Conservation (phyloP, 768 basidiomycete genomes). For the Naematelia aurantialba region DNA sequence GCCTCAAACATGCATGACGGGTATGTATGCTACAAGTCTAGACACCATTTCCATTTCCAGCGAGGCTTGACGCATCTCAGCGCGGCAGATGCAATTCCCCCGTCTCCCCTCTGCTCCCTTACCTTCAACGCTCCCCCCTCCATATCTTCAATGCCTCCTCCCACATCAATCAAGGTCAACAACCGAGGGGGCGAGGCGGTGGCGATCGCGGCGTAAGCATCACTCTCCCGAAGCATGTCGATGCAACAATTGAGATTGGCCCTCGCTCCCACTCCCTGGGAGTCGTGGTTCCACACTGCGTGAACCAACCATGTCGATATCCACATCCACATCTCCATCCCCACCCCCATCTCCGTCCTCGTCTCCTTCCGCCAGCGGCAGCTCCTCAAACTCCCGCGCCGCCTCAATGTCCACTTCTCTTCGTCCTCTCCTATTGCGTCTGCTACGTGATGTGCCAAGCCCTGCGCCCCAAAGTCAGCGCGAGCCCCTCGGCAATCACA, state of each 20-base stretch:
- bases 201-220: neutral
- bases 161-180: no score
- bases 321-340: neutral
- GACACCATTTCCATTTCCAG: neutral
- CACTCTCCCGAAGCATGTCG: conserved; percentile 1
- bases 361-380: conserved; percentile 11
- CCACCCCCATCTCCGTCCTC: conserved; percentile 5
- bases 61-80: neutral
- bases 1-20: neutral
- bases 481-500: neutral
- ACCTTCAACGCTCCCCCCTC: no score
- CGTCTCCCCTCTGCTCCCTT: no score
- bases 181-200: no score
- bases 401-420: conserved; percentile 23
- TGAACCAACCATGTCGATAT: neutral
- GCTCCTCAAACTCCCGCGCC: conserved; percentile 28
- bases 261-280: neutral
- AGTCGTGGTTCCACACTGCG: neutral
- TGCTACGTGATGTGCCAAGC: conserved; percentile 13
- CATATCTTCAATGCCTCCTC: no score
- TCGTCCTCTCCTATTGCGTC: neutral
- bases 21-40: neutral
- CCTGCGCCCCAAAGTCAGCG: conserved; percentile 27
- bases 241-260: neutral
- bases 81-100: neutral